phyloP scores from a whole-genome alignment of 345 rosid genomes.

The Syzygium grande region DNA sequence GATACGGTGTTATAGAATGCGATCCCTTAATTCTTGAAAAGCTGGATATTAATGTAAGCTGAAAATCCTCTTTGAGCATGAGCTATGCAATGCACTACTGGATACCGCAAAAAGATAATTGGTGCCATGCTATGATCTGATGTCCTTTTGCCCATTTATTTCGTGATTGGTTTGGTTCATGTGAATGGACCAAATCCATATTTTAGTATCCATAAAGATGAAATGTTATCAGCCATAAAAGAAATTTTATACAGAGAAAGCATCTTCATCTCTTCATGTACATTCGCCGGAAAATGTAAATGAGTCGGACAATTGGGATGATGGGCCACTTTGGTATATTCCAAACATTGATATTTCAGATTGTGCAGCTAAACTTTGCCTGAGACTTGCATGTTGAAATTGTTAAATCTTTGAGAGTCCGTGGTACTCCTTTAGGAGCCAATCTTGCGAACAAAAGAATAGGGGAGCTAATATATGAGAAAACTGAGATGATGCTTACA shows the following conservation, averaged over 20 bases:
- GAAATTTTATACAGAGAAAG: not conserved
- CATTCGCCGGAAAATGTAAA: not conserved
- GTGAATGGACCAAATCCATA: not conserved
- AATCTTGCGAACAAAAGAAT: not conserved
- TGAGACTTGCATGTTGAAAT: not conserved
- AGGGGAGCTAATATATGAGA: not conserved
- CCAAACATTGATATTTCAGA: not conserved
- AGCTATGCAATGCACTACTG: not conserved
- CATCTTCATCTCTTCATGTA: not conserved
- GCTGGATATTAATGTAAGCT: conserved; percentile 80
- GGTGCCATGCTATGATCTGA: not conserved
- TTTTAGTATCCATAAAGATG: not conserved
- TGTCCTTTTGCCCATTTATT: not conserved
- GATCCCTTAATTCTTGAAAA: conserved; percentile 68
- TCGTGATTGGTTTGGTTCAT: not conserved
- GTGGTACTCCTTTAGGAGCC: not conserved
- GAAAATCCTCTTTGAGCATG: not conserved
- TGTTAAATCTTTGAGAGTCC: not conserved
- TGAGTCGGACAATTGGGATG: not conserved
- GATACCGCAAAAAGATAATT: not conserved
- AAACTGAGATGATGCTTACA: not conserved
- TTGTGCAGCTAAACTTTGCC: not conserved
- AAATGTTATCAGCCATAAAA: not conserved
- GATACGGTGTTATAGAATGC: conserved; percentile 83
- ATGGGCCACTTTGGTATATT: not conserved